Conservation (phyloP, 192 early-diverging fungal genomes). For the Coemansia sp. region DNA sequence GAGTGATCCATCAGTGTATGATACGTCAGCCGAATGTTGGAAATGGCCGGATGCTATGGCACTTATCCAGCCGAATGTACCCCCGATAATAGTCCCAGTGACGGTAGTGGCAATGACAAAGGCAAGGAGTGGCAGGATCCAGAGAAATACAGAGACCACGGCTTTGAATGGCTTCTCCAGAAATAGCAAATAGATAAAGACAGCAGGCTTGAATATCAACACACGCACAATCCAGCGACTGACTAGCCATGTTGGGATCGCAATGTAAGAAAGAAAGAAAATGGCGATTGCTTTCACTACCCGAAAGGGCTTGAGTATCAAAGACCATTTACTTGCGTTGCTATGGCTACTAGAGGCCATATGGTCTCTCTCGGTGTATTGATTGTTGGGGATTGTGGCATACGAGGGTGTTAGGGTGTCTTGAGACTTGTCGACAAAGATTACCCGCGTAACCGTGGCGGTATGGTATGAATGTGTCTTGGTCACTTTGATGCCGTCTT, state of each 20-base stretch:
- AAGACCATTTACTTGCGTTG: background rate
- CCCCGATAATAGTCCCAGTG: conserved; percentile 32
- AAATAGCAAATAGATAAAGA: conserved; percentile 44
- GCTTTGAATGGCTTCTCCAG: conserved; percentile 40
- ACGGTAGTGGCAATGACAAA: conserved; percentile 27
- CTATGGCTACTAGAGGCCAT: background rate
- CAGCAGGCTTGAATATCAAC: conserved; percentile 30
- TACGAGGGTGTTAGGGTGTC: background rate
- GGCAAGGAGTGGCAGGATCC: conserved; percentile 35
- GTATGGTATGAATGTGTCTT: background rate
- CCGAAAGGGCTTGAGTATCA: background rate
- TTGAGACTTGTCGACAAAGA: background rate
- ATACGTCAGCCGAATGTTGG: background rate
- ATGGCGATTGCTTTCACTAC: background rate
- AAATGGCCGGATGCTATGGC: conserved; percentile 7
- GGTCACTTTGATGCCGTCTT: background rate
- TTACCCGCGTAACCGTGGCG: background rate
- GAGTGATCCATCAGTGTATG: background rate
- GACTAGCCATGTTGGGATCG: conserved; percentile 14
- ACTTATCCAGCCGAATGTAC: conserved; percentile 44
- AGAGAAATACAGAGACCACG: conserved; percentile 30
- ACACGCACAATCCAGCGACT: conserved; percentile 22
- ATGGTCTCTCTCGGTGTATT: background rate
- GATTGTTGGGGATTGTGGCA: background rate
- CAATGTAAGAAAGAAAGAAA: conserved; percentile 14